These are phyloP conservation scores for Rhizophora mangle DNA, from an alignment of 345 rosid genomes.

Conservation along the genomic window DNA sequence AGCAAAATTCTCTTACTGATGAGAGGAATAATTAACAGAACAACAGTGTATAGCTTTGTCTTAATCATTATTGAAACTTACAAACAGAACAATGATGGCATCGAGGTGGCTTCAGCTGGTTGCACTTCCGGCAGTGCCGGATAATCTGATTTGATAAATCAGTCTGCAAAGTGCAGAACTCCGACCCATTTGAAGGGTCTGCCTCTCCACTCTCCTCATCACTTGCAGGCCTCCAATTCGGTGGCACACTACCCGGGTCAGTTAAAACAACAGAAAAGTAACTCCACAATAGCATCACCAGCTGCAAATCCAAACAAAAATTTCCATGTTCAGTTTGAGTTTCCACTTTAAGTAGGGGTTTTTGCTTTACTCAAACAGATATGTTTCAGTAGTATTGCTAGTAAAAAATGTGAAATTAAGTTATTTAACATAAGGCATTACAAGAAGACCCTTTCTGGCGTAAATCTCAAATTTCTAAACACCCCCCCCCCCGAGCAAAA, in stretches of 20 bases:
- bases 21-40: neutral
- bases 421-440: too few relatives aligned
- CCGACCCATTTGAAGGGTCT: constrained; percentile 66
- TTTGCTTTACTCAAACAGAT: neutral
- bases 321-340: constrained; percentile 12
- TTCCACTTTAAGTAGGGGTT: neutral
- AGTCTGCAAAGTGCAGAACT: constrained; percentile 49
- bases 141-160: constrained; percentile 58
- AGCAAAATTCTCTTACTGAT: constrained; percentile 14
- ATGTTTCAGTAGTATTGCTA: too few relatives aligned
- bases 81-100: constrained; percentile 98
- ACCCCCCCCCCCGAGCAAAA: neutral
- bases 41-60: neutral
- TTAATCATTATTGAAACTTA: constrained; percentile 33
- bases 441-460: neutral
- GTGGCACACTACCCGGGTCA: constrained; percentile 91
- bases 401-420: too few relatives aligned
- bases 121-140: constrained; percentile 86
- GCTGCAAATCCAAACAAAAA: constrained; percentile 46
- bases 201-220: constrained; percentile 87
- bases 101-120: constrained; percentile 87
- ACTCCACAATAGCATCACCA: constrained; percentile 93
- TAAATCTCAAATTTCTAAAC: neutral
- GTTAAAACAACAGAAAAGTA: constrained; percentile 93
- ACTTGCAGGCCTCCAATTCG: constrained; percentile 69